Evolutionary conservation across 306 rosid species (phyloP), one percentile per base, ranked within the genome.

Genomic region (Sicyos edulis): DNA sequence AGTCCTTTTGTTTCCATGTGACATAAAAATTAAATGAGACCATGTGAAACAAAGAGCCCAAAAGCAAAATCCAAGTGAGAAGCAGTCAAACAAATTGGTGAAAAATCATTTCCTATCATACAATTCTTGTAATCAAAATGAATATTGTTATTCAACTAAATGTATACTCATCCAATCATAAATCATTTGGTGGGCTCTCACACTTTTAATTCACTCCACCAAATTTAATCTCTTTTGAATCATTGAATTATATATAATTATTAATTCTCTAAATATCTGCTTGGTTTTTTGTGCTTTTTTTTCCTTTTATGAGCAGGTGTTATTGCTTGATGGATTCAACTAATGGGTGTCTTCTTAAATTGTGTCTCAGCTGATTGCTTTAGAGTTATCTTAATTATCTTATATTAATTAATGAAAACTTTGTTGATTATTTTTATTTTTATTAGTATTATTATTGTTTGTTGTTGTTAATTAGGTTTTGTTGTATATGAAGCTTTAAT

Each of bases 61-160:
- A 34, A 29, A 52, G 74, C 14, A 15, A 70, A 52, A 24, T 70
- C 74, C 74, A 70, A 51, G 9, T 29, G 16, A 52, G 74, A 70
- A 52, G 15, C 50, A 34, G 61, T 52, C 61, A 70, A 70, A 50
- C 50, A 52, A 50, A 51, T 13, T 10, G 26, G 74, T 50, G 19
- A 1, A 16, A 51, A 70, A 70, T 70, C 60, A 24, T 70, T 70
- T 37, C 49, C 11, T 51, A 26, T 70, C 74, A 51, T 22, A 70
- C 37, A 61, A 56, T 71, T 71, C 64, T 71, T 21, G n/a, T 9
- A 2, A 64, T 64, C 71, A n/a, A 40, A 8, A 64, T 52, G 64
- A 71, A 74, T 69, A 55, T 72, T 78, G 65, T 77, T 80, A 80
- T 74, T 76, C 66, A 49, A 70, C 74, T 21, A 75, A 69, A 70